phyloP scores from a whole-genome alignment of 495 filamentous ascomycete species.

The Penicillium desertorum region DNA sequence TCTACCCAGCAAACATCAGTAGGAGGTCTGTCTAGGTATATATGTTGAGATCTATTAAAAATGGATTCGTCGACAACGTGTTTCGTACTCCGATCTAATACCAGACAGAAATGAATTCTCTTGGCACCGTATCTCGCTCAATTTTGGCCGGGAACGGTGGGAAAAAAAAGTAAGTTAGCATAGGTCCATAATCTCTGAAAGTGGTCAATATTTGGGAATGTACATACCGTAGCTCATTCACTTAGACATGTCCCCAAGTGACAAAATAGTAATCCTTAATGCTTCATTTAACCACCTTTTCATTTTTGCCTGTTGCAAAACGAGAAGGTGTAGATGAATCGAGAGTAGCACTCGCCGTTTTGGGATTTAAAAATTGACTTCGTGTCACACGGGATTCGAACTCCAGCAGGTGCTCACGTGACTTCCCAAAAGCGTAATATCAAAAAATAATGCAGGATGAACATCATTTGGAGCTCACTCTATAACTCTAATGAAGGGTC shows the following conservation, averaged over 20 bases:
- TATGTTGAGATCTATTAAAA: no score
- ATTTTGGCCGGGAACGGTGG: neutral
- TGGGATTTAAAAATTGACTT: neutral
- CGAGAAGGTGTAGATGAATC: neutral
- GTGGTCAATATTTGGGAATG: neutral
- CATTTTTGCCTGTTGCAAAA: neutral
- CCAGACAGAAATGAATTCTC: no score
- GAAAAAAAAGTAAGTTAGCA: neutral
- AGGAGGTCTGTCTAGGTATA: no score
- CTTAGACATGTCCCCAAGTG: neutral
- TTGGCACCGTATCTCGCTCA: neutral
- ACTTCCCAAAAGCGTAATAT: neutral
- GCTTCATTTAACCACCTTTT: neutral
- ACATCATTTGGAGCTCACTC: neutral
- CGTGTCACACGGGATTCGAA: neutral
- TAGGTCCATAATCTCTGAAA: neutral
- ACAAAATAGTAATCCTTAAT: neutral
- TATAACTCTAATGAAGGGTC: constrained; percentile 21
- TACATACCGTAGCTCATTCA: neutral
- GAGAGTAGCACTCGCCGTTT: neutral
- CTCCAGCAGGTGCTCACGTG: neutral
- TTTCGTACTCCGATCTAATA: neutral
- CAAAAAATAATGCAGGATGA: neutral
- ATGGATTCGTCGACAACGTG: neutral
- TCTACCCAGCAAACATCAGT: neutral